Evolutionary conservation across 352 stramenopile species (phyloP), one percentile per base, ranked within the genome.

Genomic region (Lagenidium sp.): DNA sequence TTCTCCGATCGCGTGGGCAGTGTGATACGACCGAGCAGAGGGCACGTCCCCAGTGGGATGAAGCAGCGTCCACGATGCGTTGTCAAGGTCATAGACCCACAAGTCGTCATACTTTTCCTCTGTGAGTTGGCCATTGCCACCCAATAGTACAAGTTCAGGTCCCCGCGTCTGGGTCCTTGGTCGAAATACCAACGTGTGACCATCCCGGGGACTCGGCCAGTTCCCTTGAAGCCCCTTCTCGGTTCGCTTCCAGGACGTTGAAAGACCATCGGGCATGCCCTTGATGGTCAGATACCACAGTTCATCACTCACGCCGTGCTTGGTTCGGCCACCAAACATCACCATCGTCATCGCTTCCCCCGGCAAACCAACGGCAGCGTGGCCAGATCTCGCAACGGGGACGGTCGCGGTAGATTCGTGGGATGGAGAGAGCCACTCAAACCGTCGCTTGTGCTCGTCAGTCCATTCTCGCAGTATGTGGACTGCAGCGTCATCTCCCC

Each of bases 261-360:
- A n/a, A n/a, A n/a, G n/a, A n/a, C n/a, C n/a, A n/a, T n/a, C n/a
- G n/a, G n/a, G n/a, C n/a, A n/a, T n/a, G n/a, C n/a, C n/a, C n/a
- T n/a, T n/a, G n/a, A n/a, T n/a, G n/a, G n/a, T 11, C 2, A 60
- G 6, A 3, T 4, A 28, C 37, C 63, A 55, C 20, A 88, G 49
- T 25, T 78, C 56, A 37, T 65, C 48, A n/a, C 40, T 80, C 15
- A 88, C 75, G 7, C 69, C 72, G 35, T 38, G 44, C 35, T 79
- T 83, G n/a, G 75, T 85, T 37, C 75, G 57, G 0, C 75, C 75
- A 19, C 75, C 75, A 51, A 88, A 87, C 10, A 85, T 47, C 32
- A 62, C 65, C 3, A 75, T 54, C 6, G 22, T 38, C 18, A 20
- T 49, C 3, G 43, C 53, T 3, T 35, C 20, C 13, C 44, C 25